Evolutionary conservation across 192 early-diverging fungal genomes (phyloP).

Genomic region (Phycomyces nitens): DNA sequence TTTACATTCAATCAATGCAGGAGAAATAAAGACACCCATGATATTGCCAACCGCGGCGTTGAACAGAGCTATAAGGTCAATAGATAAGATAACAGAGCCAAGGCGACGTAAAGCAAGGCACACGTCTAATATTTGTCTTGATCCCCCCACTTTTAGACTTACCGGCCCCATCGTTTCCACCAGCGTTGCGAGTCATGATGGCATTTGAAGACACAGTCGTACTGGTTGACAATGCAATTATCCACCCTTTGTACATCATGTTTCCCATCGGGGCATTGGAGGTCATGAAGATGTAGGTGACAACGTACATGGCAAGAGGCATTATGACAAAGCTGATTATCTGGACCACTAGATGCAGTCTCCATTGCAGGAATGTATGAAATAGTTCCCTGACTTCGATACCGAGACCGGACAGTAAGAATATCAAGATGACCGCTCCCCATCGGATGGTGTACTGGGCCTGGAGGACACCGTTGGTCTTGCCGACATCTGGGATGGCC

Average conservation of each 20-base stretch:
- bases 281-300: slow-evolving; percentile 40
- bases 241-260: slow-evolving; percentile 52
- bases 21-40: slow-evolving; percentile 40
- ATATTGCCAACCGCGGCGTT: slow-evolving; percentile 67
- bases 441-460: slow-evolving; percentile 63
- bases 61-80: slow-evolving; percentile 38
- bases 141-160: too few species aligned
- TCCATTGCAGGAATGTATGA: slow-evolving; percentile 47
- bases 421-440: slow-evolving; percentile 58
- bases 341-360: slow-evolving; percentile 53
- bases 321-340: slow-evolving; percentile 49
- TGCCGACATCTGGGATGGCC: slow-evolving; percentile 56
- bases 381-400: slow-evolving; percentile 57
- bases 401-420: slow-evolving; percentile 60
- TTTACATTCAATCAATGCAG: slow-evolving; percentile 31
- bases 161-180: slow-evolving; percentile 52
- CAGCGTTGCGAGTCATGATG: slow-evolving; percentile 64
- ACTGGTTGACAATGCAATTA: slow-evolving; percentile 56
- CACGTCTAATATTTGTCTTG: neutral
- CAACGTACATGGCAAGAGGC: slow-evolving; percentile 52
- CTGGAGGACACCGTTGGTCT: slow-evolving; percentile 41
- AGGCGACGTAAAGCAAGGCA: neutral
- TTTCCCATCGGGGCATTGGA: slow-evolving; percentile 42
- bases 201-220: slow-evolving; percentile 71
- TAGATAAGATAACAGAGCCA: neutral